Conservation (phyloP, 2,329 filamentous ascomycete genomes). For the Curvularia eragrostidis region DNA sequence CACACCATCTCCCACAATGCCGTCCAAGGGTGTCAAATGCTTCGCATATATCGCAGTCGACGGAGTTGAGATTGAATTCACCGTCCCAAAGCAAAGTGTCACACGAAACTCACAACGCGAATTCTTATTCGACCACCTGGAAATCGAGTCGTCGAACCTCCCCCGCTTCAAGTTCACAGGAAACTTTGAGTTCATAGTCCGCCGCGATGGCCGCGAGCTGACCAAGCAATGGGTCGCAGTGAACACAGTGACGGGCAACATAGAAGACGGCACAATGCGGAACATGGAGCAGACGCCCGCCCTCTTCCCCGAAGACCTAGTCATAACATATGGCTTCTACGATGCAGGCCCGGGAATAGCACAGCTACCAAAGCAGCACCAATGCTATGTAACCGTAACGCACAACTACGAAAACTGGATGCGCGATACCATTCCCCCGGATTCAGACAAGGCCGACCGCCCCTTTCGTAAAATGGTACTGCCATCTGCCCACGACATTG, state of each 20-base stretch:
- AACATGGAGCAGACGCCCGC: constrained; percentile 40
- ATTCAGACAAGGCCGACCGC: constrained; percentile 49
- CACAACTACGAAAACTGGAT: constrained; percentile 56
- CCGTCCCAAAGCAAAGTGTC: constrained; percentile 51
- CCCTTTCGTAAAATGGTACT: constrained; percentile 56
- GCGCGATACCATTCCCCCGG: constrained; percentile 51
- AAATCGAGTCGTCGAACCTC: constrained; percentile 56
- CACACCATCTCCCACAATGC: constrained; percentile 31
- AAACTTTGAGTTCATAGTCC: constrained; percentile 53
- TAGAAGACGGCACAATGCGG: constrained; percentile 51
- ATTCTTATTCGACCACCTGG: constrained; percentile 53
- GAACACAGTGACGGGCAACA: constrained; percentile 55
- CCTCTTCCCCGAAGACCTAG: constrained; percentile 46
- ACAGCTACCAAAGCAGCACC: constrained; percentile 55
- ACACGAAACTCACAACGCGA: constrained; percentile 42
- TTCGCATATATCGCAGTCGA: constrained; percentile 47
- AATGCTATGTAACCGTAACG: constrained; percentile 54
- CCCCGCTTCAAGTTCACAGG: constrained; percentile 55
- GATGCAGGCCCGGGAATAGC: constrained; percentile 55
- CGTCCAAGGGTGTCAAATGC: constrained; percentile 45
- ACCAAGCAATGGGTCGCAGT: constrained; percentile 56
- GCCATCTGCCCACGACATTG: constrained; percentile 57
- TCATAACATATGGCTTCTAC: constrained; percentile 59
- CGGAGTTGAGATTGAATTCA: constrained; percentile 54
- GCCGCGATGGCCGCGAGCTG: constrained; percentile 50